Percentiles rank a stretch among this genome's conserved stretches.
Conservation (phyloP, 257 asterid genomes). For the Solanum okadae region DNA sequence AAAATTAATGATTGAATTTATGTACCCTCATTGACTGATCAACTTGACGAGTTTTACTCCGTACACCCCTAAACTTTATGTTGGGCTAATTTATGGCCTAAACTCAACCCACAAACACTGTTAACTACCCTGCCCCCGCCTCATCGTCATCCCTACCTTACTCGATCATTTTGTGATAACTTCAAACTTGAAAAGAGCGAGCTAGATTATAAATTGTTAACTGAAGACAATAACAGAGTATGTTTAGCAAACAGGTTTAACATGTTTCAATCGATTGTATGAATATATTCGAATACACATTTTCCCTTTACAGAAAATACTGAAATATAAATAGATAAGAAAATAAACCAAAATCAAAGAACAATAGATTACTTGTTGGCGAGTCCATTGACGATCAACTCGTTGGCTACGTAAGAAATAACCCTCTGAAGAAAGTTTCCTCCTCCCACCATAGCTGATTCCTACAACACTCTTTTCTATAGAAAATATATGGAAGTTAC, state of each 20-base stretch:
- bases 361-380: conserved; percentile 50
- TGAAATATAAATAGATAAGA: neutral
- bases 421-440: conserved; percentile 67
- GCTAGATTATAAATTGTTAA: neutral
- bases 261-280: neutral
- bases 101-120: neutral
- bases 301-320: neutral
- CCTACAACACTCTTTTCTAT: neutral
- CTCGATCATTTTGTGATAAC: neutral
- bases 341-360: neutral
- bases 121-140: neutral
- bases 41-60: neutral
- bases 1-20: neutral
- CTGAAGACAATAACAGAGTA: neutral
- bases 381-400: conserved; percentile 32
- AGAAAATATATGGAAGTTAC: neutral
- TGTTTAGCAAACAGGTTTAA: neutral
- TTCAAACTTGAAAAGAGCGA: neutral
- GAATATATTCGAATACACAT: neutral
- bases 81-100: neutral
- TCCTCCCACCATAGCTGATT: conserved; percentile 63
- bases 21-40: neutral
- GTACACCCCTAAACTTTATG: neutral
- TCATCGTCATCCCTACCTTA: neutral
- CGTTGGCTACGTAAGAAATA: conserved; percentile 50